Percentiles rank a stretch among this genome's conserved stretches.
Conservation (phyloP, 1,139 yeast species). For the Diutina ranongensis region DNA sequence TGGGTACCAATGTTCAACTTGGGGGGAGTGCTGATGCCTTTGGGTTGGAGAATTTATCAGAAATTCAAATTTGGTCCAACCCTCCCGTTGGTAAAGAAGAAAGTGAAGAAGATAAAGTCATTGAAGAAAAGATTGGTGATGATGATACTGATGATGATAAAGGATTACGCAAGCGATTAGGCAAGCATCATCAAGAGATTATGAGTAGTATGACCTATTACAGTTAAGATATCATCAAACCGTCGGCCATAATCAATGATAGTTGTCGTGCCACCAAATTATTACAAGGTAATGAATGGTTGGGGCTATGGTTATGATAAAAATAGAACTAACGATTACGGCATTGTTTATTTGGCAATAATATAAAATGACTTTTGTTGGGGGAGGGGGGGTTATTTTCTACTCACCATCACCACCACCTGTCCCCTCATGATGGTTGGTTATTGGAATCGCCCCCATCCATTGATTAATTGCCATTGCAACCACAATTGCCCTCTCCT, state of each 20-base stretch:
- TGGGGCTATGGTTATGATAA: too few species aligned
- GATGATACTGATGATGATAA: not conserved
- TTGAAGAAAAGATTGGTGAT: not conserved
- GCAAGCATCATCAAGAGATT: not conserved
- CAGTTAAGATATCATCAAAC: not conserved
- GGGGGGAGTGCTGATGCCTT: not conserved
- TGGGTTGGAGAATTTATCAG: conserved; percentile 1
- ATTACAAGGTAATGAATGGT: too few species aligned
- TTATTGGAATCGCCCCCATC: not conserved
- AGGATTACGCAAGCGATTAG: not conserved
- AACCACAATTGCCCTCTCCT: not conserved
- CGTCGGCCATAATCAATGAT: not conserved
- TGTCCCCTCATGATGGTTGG: too few species aligned
- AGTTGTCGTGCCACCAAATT: too few species aligned
- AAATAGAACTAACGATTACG: too few species aligned
- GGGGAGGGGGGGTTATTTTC: too few species aligned
- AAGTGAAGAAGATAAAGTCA: not conserved
- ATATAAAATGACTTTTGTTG: too few species aligned
- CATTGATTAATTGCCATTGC: not conserved
- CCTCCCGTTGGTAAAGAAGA: conserved; percentile 5
- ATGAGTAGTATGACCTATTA: not conserved
- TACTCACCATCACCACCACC: too few species aligned
- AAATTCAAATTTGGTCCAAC: conserved; percentile 2
- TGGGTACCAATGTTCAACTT: not conserved
- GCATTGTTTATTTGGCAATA: too few species aligned